Base-by-base conservation (phyloP, 805 yeast genomes). In the Dipodascus albidus region DNA sequence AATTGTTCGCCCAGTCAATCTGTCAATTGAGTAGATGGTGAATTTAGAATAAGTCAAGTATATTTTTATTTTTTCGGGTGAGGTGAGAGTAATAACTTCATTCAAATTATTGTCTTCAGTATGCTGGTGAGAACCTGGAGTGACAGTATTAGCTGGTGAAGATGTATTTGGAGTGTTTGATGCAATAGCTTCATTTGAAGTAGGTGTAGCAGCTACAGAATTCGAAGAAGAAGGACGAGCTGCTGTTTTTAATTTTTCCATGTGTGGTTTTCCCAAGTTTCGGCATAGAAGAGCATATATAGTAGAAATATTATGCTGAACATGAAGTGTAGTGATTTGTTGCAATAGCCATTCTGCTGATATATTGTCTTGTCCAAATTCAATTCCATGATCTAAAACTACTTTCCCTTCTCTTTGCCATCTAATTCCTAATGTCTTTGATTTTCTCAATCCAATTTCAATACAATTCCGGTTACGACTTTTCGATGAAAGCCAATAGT, bases 351-450 rank as follows among this genome's bases (percentile, higher is more conserved):
- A 51, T 47, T 74, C 76, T 35, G 76, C 67, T 51, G 64, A 65
- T 3, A 62, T 52, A 19, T 57, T 52, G 8, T 62, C 65, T 23
- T 60, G 61, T 27, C 72, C 72, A 63, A 56, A 65, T 60, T n/a
- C 62, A 61, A 33, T 61, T 62, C 4, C 54, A 54, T 51, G 67
- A 23, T 59, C 57, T 4, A 48, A 68, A n/a, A 62, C 62, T 52
- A 74, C 70, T 22, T 64, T 63, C 1, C 83, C 84, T 58, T 82
- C 82, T 56, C 78, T 77, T 57, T 74, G 76, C 90, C 90, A 84
- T 55, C 81, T 71, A 60, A 77, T 76, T 24, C 75, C 75, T 24
- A 83, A 66, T 31, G 76, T 71, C 22, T 67, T 63, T 24, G 63
- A 66, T 58, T 74, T 76, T 23, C 61, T 58, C n/a, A 82, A 68